Evolutionary conservation across 169 alveolate species (phyloP), one percentile per base, ranked within the genome.

Genomic region (Eimeria sp.): DNA sequence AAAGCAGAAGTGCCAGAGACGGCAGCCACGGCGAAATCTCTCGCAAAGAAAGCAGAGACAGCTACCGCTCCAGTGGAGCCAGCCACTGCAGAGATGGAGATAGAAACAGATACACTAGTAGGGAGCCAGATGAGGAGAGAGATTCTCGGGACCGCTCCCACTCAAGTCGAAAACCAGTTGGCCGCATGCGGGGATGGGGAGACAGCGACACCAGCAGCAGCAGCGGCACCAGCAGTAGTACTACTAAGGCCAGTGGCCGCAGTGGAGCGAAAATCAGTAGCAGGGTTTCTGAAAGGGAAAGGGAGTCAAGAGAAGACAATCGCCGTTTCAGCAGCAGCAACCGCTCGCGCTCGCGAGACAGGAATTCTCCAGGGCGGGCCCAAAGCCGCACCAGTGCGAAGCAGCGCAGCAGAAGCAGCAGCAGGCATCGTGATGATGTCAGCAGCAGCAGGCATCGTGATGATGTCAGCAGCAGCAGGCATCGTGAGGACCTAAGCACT

Each of bases 141-240:
- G 92, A 47, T 18, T 3, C 20, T 25, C 61, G 76, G 18, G 75
- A 84, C 57, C 92, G 92, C n/a, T 61, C 78, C 4, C 78, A 84
- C 40, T 84, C 92, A 0, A 84, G 78, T 22, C 92, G 92, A 47
- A 54, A 54, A 20, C 92, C 92, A 2, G 75, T 84, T 3, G 92
- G 92, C 80, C 92, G 92, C 58, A 84, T 84, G 92, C 75, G 92
- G 43, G 92, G 92, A 40, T 84, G 92, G 92, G 78, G 47, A 7
- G 92, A 84, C 57, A 30, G 45, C 75, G 92, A 61, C 76, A 34
- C 75, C 76, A 43, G 89, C 84, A 75, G 72, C 72, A 75, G 76
- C 90, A n/a, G 72, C n/a, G 54, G 87, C 91, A 65, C 63, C 72
- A 75, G 95, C n/a, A 63, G 93, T 27, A 82, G 90, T 9, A 43